phyloP scores from a whole-genome alignment of 2,329 filamentous ascomycete species.

The Alternaria burnsii region DNA sequence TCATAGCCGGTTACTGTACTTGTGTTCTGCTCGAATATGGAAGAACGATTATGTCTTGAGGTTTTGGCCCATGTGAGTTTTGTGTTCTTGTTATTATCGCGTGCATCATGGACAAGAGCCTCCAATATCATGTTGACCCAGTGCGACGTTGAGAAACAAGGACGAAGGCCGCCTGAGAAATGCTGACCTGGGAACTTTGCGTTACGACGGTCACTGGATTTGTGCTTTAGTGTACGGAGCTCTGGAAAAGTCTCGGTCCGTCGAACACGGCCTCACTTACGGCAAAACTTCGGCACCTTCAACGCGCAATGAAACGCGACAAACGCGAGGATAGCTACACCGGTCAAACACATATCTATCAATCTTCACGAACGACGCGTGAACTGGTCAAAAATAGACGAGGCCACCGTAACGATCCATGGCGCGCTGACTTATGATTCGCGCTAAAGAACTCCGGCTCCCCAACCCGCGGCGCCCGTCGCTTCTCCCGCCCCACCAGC shows the following conservation, averaged over 20 bases:
- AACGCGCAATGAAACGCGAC: conserved; percentile 6
- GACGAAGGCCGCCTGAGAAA: too few relatives aligned
- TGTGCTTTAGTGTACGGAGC: too few relatives aligned
- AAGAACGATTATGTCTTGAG: too few relatives aligned
- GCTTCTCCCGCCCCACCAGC: conserved; percentile 5
- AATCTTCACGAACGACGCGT: conserved; percentile 15
- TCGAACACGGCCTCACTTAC: background rate
- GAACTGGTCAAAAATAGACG: conserved; percentile 16
- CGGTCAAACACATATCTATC: background rate
- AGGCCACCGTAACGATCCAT: background rate
- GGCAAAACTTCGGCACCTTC: conserved; percentile 6
- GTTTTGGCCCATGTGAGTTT: background rate
- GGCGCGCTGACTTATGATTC: conserved; percentile 1
- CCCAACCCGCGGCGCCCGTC: conserved; percentile 12
- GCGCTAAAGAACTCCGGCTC: conserved; percentile 12
- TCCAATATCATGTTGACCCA: background rate
- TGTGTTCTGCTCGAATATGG: background rate
- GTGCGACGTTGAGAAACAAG: too few relatives aligned
- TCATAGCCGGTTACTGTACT: background rate
- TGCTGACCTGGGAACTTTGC: too few relatives aligned
- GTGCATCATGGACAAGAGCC: background rate
- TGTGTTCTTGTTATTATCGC: background rate
- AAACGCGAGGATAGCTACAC: conserved; percentile 21
- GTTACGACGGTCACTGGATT: too few relatives aligned
- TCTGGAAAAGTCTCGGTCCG: background rate